These are phyloP conservation scores for Acacia melanoxylon DNA, from an alignment of 306 rosid species.

Conservation along the genomic window DNA sequence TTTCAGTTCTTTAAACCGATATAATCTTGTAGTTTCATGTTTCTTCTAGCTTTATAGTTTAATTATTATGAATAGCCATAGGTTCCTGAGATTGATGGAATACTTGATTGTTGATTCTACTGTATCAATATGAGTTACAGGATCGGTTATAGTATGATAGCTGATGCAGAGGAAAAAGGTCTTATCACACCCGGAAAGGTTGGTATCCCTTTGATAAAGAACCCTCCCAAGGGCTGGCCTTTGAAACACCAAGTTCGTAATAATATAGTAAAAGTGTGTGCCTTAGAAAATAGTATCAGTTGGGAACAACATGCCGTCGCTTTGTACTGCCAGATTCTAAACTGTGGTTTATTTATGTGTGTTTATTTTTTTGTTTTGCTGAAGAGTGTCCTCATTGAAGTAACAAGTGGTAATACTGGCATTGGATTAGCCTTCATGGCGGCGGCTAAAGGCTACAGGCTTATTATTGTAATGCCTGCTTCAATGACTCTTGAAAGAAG, in stretches of 20 bases:
- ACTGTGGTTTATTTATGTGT: background rate
- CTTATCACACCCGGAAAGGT: constrained; percentile 74
- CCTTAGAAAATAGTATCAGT: constrained; percentile 18
- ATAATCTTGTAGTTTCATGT: constrained; percentile 6
- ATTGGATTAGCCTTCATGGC: constrained; percentile 88
- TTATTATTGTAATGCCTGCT: constrained; percentile 84
- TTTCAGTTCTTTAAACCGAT: background rate
- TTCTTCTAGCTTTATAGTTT: background rate
- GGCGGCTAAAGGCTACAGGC: constrained; percentile 71
- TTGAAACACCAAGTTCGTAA: background rate
- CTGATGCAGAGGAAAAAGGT: constrained; percentile 76
- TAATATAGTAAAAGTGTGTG: background rate
- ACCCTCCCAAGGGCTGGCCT: background rate
- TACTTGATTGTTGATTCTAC: constrained; percentile 11
- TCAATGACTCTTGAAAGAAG: constrained; percentile 87
- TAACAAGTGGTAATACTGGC: constrained; percentile 81
- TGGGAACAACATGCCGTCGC: constrained; percentile 1
- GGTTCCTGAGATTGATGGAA: background rate
- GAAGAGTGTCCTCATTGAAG: constrained; percentile 77
- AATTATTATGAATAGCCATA: background rate
- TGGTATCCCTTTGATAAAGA: constrained; percentile 30
- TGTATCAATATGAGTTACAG: constrained; percentile 32
- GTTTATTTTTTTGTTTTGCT: constrained; percentile 28
- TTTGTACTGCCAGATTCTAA: background rate
- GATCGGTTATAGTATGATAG: constrained; percentile 84